Evolutionary conservation across 2,329 filamentous ascomycete genomes (phyloP), one percentile per base, ranked within the genome.

Genomic region (Alternaria hordeiaustralica): DNA sequence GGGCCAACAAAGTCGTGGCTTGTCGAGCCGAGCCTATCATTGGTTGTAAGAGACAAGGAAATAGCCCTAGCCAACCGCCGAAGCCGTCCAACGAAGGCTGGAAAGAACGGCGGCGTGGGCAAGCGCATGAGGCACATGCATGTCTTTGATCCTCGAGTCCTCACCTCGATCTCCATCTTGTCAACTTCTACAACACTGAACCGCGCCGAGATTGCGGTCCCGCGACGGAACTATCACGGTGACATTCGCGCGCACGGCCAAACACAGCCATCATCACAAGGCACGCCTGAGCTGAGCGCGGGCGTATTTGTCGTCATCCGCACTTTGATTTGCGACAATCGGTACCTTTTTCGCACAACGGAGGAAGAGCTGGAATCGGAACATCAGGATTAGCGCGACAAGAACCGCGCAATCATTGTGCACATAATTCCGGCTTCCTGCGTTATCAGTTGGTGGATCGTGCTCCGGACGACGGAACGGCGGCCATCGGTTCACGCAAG

Each of bases 1-100:
- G 65, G 65, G 64, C 51, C 30, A 58, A 25, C 49, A 30, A 45
- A 49, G 43, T 20, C 57, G 59, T 65, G 62, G 65, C 65, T 65
- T 58, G 49, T 53, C 56, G 55, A 20, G 30, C 25, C 28, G 50
- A 26, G 21, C 26, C 36, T 47, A 20, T 54, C 63, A 65, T 67
- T 67, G 65, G 63, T 36, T 33, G 23, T n/a, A 10, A 28, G 41
- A 30, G 54, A 62, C 57, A 63, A 63, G 62, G 55, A 60, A 63
- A 59, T 33, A 65, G 43, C 45, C 54, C 64, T 55, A 58, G 54
- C 55, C 58, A 64, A 64, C 61, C 58, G 62, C 55, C 55, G 58
- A 46, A 60, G 62, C 64, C 55, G 58, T 53, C 55, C 53, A 33
- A 58, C 56, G 45, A 61, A 61, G 53, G 63, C 59, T 64, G 58